Evolutionary conservation across 169 alveolate genomes (phyloP), one percentile per base, ranked within the genome.

Genomic region (Plasmodium blacklocki): DNA sequence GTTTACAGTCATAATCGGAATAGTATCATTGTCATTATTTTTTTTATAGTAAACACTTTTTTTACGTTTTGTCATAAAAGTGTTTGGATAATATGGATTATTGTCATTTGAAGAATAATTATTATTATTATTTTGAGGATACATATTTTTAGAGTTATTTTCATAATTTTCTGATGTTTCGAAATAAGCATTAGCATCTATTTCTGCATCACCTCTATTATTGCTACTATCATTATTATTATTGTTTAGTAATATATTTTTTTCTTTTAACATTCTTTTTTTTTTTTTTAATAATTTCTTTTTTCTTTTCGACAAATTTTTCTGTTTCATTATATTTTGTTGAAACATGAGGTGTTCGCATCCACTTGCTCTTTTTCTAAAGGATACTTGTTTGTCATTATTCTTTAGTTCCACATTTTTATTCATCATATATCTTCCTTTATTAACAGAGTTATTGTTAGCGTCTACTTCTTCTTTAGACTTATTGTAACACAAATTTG

Each of bases 311-410:
- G 92, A 70, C 14, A 59, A 47, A 14, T 73, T 86, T 23, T 86
- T 86, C 43, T 67, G 86, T 60, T 73, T 70, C 75, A 86, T 86
- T 21, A 86, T 19, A 47, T 86, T 86, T 66, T 86, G 86, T 63
- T 86, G 87, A 62, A 86, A 86, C 87, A 86, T 64, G 67, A 73
- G 74, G 47, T 86, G 92, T 62, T 86, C 92, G 18, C 92, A 86
- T 50, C 92, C 92, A 67, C 92, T 86, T 58, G 92, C 92, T 39
- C 92, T 86, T 73, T 73, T 86, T 45, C 88, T 86, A 45, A 83
- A 67, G 52, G 87, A 64, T 14, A 72, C 62, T 15, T 86, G 74
- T 59, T 86, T 86, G 39, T 72, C 92, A 6, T 45, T 86, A 49
- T 72, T 72, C 39, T 72, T 73, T 43, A 73, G 49, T 39, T 49